Conservation (phyloP, 2,329 filamentous ascomycete genomes). For the Cryphonectria radicalis region DNA sequence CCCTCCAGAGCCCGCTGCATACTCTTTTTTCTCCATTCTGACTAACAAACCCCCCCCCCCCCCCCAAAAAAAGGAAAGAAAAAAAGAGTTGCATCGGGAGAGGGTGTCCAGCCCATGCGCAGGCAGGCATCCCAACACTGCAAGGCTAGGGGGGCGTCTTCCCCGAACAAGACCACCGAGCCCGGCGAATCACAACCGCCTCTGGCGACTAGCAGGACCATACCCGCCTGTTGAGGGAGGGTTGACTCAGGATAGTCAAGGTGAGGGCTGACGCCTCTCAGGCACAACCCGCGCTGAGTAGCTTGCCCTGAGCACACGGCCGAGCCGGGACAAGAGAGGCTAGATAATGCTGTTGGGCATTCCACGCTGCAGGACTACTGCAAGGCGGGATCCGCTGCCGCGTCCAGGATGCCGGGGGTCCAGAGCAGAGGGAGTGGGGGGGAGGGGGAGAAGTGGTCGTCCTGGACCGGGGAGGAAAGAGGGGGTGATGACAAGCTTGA, state of each 20-base stretch:
- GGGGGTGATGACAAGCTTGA: slow-evolving; percentile 3
- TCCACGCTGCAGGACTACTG: slow-evolving; percentile 26
- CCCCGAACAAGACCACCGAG: not conserved
- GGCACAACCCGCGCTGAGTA: slow-evolving; percentile 20
- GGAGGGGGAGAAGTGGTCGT: too few species aligned
- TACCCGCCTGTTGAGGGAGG: slow-evolving; percentile 5
- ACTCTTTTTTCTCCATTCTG: not conserved
- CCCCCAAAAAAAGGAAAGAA: not conserved
- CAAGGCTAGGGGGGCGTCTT: not conserved
- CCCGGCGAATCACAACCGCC: not conserved
- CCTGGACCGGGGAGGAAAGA: slow-evolving; percentile 2
- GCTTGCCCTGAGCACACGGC: slow-evolving; percentile 20
- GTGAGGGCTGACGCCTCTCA: slow-evolving; percentile 8
- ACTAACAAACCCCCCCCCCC: too few species aligned
- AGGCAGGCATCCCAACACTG: not conserved
- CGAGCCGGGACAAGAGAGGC: slow-evolving; percentile 12
- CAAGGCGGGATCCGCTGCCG: slow-evolving; percentile 19
- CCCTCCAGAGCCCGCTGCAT: too few species aligned
- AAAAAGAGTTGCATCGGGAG: not conserved
- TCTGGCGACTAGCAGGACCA: not conserved
- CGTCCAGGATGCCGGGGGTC: not conserved
- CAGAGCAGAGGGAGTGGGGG: too few species aligned
- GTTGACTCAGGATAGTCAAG: slow-evolving; percentile 16
- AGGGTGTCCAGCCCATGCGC: not conserved
- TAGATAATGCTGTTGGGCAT: slow-evolving; percentile 18